Conservation (phyloP, 805 yeast species). For the Candida yuanshanica region DNA sequence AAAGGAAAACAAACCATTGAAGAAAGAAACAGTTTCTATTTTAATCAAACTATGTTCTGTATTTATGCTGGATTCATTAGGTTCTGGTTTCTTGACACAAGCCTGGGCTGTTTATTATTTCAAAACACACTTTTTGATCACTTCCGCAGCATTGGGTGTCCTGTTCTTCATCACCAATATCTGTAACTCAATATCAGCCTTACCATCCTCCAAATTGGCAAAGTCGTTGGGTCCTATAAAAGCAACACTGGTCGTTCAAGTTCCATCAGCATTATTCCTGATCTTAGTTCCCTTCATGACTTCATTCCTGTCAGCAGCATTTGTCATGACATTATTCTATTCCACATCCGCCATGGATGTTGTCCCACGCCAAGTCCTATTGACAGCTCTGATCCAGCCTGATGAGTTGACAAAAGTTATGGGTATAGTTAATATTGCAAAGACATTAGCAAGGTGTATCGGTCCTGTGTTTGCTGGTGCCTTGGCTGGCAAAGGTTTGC, state of each 20-base stretch:
- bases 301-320: conserved; percentile 38
- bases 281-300: conserved; percentile 44
- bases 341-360: conserved; percentile 81
- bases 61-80: conserved; percentile 83
- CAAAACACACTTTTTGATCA: conserved; percentile 45
- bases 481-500: conserved; percentile 45
- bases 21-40: conserved; percentile 37
- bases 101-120: conserved; percentile 88
- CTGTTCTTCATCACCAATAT: conserved; percentile 62
- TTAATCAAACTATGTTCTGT: conserved; percentile 46
- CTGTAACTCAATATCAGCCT: conserved; percentile 59
- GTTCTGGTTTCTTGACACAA: conserved; percentile 81
- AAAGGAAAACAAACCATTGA: conserved; percentile 14
- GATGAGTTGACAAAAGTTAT: conserved; percentile 67
- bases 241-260: conserved; percentile 68
- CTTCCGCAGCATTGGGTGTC: conserved; percentile 57
- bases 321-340: conserved; percentile 48
- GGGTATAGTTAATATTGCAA: conserved; percentile 83
- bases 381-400: conserved; percentile 60
- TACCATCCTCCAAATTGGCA: conserved; percentile 72
- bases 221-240: conserved; percentile 68
- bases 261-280: conserved; percentile 70
- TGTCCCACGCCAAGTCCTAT: conserved; percentile 79
- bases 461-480: conserved; percentile 81
- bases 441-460: conserved; percentile 76